Percentiles rank a stretch among this genome's conserved stretches.
Evolutionary conservation across 2,329 filamentous ascomycete genomes (phyloP).

Genomic region (Calonectria henricotiae): DNA sequence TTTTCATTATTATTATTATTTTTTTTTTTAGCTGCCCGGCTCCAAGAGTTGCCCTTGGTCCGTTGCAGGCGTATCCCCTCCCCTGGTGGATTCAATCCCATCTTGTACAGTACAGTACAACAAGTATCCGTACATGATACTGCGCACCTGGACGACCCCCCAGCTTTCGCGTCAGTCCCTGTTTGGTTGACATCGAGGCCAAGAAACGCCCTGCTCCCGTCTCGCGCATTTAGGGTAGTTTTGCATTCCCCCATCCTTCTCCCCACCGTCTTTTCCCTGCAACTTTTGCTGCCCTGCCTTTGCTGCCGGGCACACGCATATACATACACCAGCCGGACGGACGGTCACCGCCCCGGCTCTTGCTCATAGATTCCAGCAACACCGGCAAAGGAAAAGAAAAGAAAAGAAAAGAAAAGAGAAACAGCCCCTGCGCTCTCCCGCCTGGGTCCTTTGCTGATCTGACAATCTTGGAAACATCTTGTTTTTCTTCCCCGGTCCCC

Average conservation of each 20-base stretch:
- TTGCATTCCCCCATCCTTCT: conserved; percentile 23
- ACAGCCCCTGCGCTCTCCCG: neutral
- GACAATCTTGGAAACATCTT: conserved; percentile 22
- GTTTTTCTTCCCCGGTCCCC: conserved; percentile 30
- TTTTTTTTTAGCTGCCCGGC: conserved; percentile 20
- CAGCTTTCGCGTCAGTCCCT: conserved; percentile 25
- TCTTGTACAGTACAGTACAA: conserved; percentile 23
- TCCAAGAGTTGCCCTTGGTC: conserved; percentile 48
- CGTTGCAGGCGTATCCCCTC: conserved; percentile 48
- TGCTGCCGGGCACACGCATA: conserved; percentile 18
- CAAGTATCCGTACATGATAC: conserved; percentile 31
- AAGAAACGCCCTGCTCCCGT: conserved; percentile 18
- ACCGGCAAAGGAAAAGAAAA: neutral
- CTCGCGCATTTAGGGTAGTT: conserved; percentile 19
- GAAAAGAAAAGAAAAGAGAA: neutral
- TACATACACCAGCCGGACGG: conserved; percentile 20
- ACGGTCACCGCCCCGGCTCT: conserved; percentile 5
- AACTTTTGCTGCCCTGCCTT: neutral
- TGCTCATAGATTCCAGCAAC: conserved; percentile 6
- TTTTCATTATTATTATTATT: no score
- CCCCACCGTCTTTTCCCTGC: conserved; percentile 14
- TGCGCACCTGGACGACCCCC: conserved; percentile 27
- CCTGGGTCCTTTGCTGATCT: conserved; percentile 5
- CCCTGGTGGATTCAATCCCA: conserved; percentile 26
- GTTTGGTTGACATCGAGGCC: conserved; percentile 23